Base-by-base conservation (phyloP, 1,284 basidiomycete genomes). In the Boletus smithii region DNA sequence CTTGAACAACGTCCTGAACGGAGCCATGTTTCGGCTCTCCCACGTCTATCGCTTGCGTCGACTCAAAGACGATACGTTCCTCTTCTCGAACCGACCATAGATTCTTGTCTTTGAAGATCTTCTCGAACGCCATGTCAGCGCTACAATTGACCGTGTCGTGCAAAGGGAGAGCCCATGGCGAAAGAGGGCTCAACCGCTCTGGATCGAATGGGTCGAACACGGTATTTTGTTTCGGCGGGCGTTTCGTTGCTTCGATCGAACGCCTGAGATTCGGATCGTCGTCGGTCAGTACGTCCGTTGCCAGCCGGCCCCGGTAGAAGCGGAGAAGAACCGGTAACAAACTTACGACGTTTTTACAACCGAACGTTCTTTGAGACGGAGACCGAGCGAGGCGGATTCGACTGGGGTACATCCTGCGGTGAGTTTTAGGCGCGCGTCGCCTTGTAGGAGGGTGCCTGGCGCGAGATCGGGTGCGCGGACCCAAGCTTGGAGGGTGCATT, bases 351-450 rank as follows among this genome's bases (percentile, higher is more conserved):
- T 31, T 23, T 53, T 29, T 8, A 33, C 37, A 9, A 60, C 51
- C 1, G 53, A 24, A 8, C 29, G 32, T 46, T 60, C 47, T 35
- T 57, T 58, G 33, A 49, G 49, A 33, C 56, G 46, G 22, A 56
- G 40, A 20, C 49, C 53, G 8, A 53, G 31, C 27, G 24, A 20
- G 42, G 32, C 24, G 35, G 42, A 26, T n/a, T 44, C 33, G 13
- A 47, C 35, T 8, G 10, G 10, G 27, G 27, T 11, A 29, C 27
- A 13, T 13, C 27, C 27, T 13, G 13, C 11, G 27, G 10, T 5
- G 27, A 29, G 27, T 29, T 29, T 29, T 29, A 29, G 27, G 13
- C 27, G 27, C 11, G 27, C 27, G 13, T 29, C 27, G 27, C 27
- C 27, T 29, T 29, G 27, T 8, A 29, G 11, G 27, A 29, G 10